Evolutionary conservation across 2,329 filamentous ascomycete genomes (phyloP), one percentile per base, ranked within the genome.

Genomic region (Fusarium brevicatenulatum): DNA sequence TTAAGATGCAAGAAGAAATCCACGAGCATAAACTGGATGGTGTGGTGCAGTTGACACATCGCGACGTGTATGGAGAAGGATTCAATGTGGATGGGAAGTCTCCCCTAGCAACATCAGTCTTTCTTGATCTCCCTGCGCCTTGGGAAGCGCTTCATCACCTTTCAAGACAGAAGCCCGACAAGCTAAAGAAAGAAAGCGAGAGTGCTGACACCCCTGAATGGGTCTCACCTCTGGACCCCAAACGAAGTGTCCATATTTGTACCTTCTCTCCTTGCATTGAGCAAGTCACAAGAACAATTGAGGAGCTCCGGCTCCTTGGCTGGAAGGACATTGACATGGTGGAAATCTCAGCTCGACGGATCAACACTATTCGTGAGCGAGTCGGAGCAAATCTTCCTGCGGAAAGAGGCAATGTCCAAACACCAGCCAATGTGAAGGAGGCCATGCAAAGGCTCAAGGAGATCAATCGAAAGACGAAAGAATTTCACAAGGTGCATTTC

Each of bases 221-320:
- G 84, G 79, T 87, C 21, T 91, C 89, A 1, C 87, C 89, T 1
- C 86, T 98, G 16, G 91, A 96, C 74, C 91, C 93, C 0, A 86
- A 87, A n/a, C 87, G 89, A 46, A 88, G 92, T 9, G 90, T 92
- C 4, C 88, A 96, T 78, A 88, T 99, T 61, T 99, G 96, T 85
- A 97, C 95, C 2, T 99, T 99, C 83, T 97, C 93, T 3, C 96
- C 96, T 0, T 99, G 96, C 82, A 97, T 99, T 73, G 96, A 99
- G 83, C 96, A 99, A 84, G 95, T 97, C 28, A 94, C 93, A 59
- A 90, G 91, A 63, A 98, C 96, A 0, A 91, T 97, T 60, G 92
- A 93, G 16, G 89, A 90, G 18, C 88, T 99, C 82, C 91, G 95
- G 60, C 89, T 91, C 42, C 85, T 95, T 11, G 94, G 94, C 59